Evolutionary conservation across 371 early-diverging fungal genomes (phyloP), one percentile per base, ranked within the genome.

Genomic region (Zychaea mexicana): DNA sequence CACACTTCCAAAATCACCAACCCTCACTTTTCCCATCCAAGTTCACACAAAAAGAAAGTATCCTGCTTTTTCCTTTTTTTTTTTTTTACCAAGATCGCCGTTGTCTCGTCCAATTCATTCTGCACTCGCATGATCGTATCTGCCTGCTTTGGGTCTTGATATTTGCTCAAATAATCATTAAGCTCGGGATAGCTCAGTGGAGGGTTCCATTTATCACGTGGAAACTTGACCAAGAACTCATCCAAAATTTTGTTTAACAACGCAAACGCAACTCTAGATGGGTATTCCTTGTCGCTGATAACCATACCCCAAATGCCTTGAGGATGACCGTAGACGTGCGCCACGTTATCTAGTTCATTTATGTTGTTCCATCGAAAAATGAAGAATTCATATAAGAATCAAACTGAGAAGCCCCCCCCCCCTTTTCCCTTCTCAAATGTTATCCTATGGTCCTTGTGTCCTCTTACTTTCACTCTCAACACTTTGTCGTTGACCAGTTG

Each of bases 31-130:
- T n/a, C n/a, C n/a, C n/a, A n/a, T n/a, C n/a, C n/a, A n/a, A n/a
- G n/a, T n/a, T n/a, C n/a, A n/a, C n/a, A n/a, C n/a, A n/a, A n/a
- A n/a, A n/a, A n/a, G n/a, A 10, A 38, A n/a, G 39, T n/a, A n/a
- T 22, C 26, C 39, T 36, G 13, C 28, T 19, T 36, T 36, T 56
- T 56, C 26, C 55, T 26, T 19, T 46, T 21, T 19, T 57, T 19
- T 28, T 30, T 26, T 76, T 19, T 65, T 81, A 91, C 88, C 82
- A 99, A 74, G 45, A 98, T 91, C 49, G 92, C 92, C 77, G 96
- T 98, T 0, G 99, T 99, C 77, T 99, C 97, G 69, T 99, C 98
- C 71, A 99, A 77, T 73, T 99, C 99, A 66, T 91, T 90, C 78
- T 99, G 98, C 58, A 99, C 97, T 68, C 90, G 85, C 87, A 97